These are phyloP conservation scores for Apiotrichum porosum DNA, from an alignment of 1,284 basidiomycete genomes.

Conservation along the genomic window DNA sequence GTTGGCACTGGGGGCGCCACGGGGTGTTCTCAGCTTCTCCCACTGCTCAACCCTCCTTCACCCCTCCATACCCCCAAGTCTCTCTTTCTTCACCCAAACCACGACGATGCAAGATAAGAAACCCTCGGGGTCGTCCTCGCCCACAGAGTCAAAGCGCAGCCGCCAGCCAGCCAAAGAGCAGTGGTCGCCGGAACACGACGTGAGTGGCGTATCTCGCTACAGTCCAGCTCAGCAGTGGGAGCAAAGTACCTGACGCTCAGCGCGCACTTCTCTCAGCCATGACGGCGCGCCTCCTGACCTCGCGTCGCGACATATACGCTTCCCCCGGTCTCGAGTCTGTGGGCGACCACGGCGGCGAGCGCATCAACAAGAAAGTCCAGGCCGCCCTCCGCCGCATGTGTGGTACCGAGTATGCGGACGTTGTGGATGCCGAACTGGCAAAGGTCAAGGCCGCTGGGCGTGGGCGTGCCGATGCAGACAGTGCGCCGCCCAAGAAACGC, in stretches of 20 bases:
- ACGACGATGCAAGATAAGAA: no score
- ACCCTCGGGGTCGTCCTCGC: no score
- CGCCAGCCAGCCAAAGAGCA: background rate
- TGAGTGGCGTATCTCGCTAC: background rate
- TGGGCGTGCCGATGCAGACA: background rate
- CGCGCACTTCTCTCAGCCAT: background rate
- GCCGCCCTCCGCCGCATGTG: slow-evolving; percentile 5
- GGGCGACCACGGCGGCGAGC: slow-evolving; percentile 24
- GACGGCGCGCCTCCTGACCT: slow-evolving; percentile 3
- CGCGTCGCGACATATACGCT: slow-evolving; percentile 17
- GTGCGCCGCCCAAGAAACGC: background rate
- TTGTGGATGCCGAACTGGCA: background rate
- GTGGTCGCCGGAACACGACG: background rate
- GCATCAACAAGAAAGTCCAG: slow-evolving; percentile 29
- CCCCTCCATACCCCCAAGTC: no score
- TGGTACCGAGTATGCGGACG: background rate
- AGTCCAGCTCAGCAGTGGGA: no score
- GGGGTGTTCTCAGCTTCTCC: no score
- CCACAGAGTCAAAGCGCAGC: no score
- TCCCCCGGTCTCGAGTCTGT: slow-evolving; percentile 16
- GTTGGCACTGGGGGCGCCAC: no score
- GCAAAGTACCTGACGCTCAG: no score
- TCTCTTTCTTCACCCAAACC: no score
- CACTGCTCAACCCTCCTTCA: no score
- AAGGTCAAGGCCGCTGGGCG: background rate